Base-by-base conservation (phyloP, 768 basidiomycete genomes). In the Pulveroboletus sp. region DNA sequence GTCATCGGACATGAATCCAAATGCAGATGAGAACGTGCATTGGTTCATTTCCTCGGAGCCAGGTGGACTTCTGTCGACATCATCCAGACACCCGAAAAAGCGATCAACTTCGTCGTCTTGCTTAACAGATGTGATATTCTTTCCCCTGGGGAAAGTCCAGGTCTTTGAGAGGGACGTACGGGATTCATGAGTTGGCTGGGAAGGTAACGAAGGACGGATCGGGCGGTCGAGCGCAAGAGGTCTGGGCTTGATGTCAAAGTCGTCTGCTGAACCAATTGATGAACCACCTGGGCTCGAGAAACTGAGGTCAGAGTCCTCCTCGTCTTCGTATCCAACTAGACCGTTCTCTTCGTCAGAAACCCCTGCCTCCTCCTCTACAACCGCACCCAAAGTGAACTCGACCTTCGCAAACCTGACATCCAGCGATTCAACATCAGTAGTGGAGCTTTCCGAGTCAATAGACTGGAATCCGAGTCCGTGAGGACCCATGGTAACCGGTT, bases 11-110 rank as follows among this genome's bases (percentile, higher is more conserved):
- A 50, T 50, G 56, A 45, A 72, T 70, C 49, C 74, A 71, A 65
- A 85, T 69, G 37, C 73, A 74, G 60, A 73, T 1, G 82, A 72
- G 58, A 89, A 89, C 18, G 81, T 57, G 47, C 71, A 74, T 67
- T 82, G 84, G 65, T 74, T 79, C 62, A 72, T 76, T 63, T 85
- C 84, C 40, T 64, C 52, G 60, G 55, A 73, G 69, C 42, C 61
- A 64, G 61, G 71, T 6, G 82, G 81, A 0, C 77, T 72, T 37
- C 76, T 74, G 56, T 79, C 77, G 35, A 80, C 69, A 42, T 79
- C 78, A 40, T 76, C 77, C 54, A 79, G 59, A 49, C 87, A 91
- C 38, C 79, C 82, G 57, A 91, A 91, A 76, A 91, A 91, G 31
- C 74, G 76, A 62, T 91, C 89, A 8, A 86, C 71, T n/a, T 82